These are phyloP conservation scores for Cercospora sesami DNA, from an alignment of 2,329 filamentous ascomycete species.

Conservation along the genomic window DNA sequence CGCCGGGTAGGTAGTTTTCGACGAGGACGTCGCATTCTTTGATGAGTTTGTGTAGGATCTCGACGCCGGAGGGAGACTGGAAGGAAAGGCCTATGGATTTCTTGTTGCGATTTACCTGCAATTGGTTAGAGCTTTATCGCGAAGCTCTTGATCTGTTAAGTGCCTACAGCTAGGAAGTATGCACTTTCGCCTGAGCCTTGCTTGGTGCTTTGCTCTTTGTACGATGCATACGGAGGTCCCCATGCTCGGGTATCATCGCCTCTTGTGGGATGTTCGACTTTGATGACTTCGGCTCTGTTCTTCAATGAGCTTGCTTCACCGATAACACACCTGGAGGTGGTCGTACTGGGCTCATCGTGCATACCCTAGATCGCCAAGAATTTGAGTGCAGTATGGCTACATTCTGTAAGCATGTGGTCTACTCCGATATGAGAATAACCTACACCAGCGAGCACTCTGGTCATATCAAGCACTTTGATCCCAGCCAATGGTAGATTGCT, in stretches of 20 bases:
- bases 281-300: constrained; percentile 86
- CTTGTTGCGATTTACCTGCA: constrained; percentile 94
- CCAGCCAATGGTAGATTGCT: constrained; percentile 72
- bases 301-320: constrained; percentile 26
- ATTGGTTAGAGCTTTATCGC: background rate
- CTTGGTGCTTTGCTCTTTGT: constrained; percentile 54
- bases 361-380: constrained; percentile 92
- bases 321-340: constrained; percentile 33
- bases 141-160: background rate
- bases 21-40: constrained; percentile 88
- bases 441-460: constrained; percentile 89
- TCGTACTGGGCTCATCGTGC: constrained; percentile 43
- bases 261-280: constrained; percentile 87
- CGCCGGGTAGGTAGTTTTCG: constrained; percentile 92
- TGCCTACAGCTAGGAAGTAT: constrained; percentile 81
- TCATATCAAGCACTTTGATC: constrained; percentile 92
- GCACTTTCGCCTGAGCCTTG: constrained; percentile 83
- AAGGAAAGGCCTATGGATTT: constrained; percentile 92
- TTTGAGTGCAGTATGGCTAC: constrained; percentile 96
- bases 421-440: constrained; percentile 10
- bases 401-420: constrained; percentile 18
- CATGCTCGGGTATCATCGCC: constrained; percentile 95
- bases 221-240: constrained; percentile 90
- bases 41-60: constrained; percentile 81
- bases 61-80: constrained; percentile 76